Evolutionary conservation across 2,329 filamentous ascomycete species (phyloP).

Genomic region (Alternaria hordeiaustralica): DNA sequence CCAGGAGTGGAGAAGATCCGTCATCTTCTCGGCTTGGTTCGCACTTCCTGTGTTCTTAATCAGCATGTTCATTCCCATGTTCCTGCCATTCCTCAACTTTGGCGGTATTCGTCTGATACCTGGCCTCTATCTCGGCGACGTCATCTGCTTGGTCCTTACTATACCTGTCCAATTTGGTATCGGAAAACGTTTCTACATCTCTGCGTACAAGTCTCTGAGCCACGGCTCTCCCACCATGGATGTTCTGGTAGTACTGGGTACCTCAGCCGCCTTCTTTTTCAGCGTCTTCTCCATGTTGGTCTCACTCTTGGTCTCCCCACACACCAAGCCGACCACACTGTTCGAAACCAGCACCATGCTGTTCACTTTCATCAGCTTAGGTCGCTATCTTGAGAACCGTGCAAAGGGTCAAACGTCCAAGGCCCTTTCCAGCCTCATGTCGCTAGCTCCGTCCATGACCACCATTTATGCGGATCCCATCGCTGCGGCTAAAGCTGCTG

Average conservation of each 20-base stretch:
- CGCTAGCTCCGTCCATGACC: slow-evolving; percentile 92
- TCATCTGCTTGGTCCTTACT: slow-evolving; percentile 83
- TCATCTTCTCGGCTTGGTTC: slow-evolving; percentile 78
- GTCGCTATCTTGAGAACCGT: slow-evolving; percentile 89
- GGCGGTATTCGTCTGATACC: slow-evolving; percentile 70
- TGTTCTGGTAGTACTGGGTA: slow-evolving; percentile 90
- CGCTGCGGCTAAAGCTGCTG: slow-evolving; percentile 87
- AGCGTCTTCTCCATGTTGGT: slow-evolving; percentile 87
- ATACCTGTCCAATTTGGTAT: slow-evolving; percentile 96
- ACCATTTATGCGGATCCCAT: slow-evolving; percentile 96
- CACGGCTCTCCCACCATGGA: slow-evolving; percentile 97
- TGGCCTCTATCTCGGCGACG: slow-evolving; percentile 86
- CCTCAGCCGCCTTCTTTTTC: slow-evolving; percentile 95
- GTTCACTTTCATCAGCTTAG: slow-evolving; percentile 91
- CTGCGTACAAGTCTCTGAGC: slow-evolving; percentile 90
- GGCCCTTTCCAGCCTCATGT: slow-evolving; percentile 93
- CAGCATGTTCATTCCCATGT: slow-evolving; percentile 95
- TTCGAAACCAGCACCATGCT: slow-evolving; percentile 99
- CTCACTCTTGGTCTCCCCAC: slow-evolving; percentile 75
- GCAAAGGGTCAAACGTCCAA: slow-evolving; percentile 97
- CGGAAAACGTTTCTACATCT: slow-evolving; percentile 90
- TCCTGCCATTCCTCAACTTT: slow-evolving; percentile 75
- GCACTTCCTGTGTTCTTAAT: slow-evolving; percentile 90
- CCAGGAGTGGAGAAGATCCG: slow-evolving; percentile 85
- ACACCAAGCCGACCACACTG: slow-evolving; percentile 82